Base-by-base conservation (phyloP, 441 rosid genomes). In the Mallotus repandus region DNA sequence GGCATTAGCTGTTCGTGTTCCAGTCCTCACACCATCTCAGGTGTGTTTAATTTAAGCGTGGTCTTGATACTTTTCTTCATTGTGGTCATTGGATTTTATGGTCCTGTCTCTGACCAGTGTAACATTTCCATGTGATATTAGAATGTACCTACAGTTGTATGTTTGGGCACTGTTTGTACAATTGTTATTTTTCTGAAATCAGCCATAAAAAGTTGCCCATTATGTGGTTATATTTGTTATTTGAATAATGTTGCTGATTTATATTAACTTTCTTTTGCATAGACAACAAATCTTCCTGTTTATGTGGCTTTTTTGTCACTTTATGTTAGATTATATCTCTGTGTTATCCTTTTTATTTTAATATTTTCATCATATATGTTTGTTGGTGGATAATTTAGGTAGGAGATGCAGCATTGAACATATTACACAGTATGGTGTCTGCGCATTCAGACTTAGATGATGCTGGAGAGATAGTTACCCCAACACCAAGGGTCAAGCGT, bases 391-490 rank as follows among this genome's bases (percentile, higher is more conserved):
- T 85, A 63, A 72, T 56, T 13, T 82, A 97, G 99, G 89, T 92
- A 69, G 99, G 99, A 79, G 99, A 97, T 76, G 94, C 93, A 74
- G 99, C 99, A 69, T 87, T 92, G 81, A 89, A 93, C 72, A 89
- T 97, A 79, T 79, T 97, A 81, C 99, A 92, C 78, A 87, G 94
- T 89, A 97, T 97, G 99, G 99, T 92, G 77, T 90, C 97, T 75
- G 95, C 98, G 49, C 99, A 94, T 89, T 97, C 99, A 74, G 99
- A 97, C 84, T 78, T 97, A 75, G 99, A 97, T 85, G 99, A 97
- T 80, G 99, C 99, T 68, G 99, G 99, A 81, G 99, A 97, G 88
- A 89, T 94, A 77, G 99, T 97, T 70, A 94, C 99, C 63, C 99
- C 99, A 81, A 97, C 99, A 66, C 99, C 99, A 61, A 89, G 94